Percentiles rank a stretch among this genome's conserved stretches.
These are phyloP conservation scores for Melanomma pulvis-pyrius DNA, from an alignment of 495 filamentous ascomycete species.

Conservation along the genomic window DNA sequence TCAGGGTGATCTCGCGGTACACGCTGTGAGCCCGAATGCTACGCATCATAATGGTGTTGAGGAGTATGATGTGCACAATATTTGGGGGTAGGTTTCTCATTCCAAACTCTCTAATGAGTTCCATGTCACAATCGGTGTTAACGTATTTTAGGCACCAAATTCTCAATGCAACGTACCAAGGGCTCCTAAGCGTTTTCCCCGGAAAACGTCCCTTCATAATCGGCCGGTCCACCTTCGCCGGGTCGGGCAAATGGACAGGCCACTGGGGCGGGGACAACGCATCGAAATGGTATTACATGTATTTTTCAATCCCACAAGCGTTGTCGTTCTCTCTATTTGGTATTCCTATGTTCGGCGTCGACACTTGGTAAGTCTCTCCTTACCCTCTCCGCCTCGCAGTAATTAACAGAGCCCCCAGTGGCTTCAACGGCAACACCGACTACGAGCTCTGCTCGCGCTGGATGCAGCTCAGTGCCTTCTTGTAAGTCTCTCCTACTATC, in stretches of 20 bases:
- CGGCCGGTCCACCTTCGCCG: conserved; percentile 79
- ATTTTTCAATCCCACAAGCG: conserved; percentile 79
- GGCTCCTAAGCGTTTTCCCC: conserved; percentile 63
- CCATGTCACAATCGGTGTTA: not conserved
- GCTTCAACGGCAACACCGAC: conserved; percentile 72
- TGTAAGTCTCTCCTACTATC: conserved; percentile 37
- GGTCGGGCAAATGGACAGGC: conserved; percentile 76
- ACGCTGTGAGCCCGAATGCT: conserved; percentile 76
- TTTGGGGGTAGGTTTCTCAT: conserved; percentile 49
- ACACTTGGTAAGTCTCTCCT: conserved; percentile 22
- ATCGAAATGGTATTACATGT: conserved; percentile 56
- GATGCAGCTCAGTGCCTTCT: conserved; percentile 86
- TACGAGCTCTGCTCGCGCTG: conserved; percentile 80
- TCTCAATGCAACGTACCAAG: conserved; percentile 78
- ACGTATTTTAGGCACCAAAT: conserved; percentile 65
- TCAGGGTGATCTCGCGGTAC: conserved; percentile 72
- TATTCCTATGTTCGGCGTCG: conserved; percentile 79
- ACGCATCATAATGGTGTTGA: conserved; percentile 71
- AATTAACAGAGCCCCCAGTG: conserved; percentile 61
- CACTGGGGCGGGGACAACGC: conserved; percentile 90
- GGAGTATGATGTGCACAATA: conserved; percentile 82
- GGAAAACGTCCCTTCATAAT: conserved; percentile 83
- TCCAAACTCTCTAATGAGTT: not conserved
- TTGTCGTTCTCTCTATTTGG: conserved; percentile 79
- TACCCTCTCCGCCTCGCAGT: not conserved